These are phyloP conservation scores for Penicillium corylophilum DNA, from an alignment of 2,329 filamentous ascomycete species.

Conservation along the genomic window DNA sequence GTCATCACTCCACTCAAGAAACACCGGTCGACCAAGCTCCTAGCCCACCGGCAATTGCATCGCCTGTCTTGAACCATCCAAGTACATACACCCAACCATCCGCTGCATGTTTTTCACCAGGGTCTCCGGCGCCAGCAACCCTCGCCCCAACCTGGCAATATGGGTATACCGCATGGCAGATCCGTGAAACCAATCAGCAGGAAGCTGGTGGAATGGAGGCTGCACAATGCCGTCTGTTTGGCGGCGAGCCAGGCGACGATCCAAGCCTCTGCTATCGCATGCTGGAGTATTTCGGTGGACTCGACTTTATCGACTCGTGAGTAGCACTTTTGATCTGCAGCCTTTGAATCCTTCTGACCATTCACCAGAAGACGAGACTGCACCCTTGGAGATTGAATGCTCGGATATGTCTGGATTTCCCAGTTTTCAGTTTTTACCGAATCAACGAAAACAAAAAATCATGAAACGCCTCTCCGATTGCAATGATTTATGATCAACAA, in stretches of 20 bases:
- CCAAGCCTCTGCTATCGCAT: slow-evolving; percentile 48
- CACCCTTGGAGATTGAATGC: slow-evolving; percentile 30
- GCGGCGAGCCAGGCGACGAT: slow-evolving; percentile 46
- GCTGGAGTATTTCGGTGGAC: slow-evolving; percentile 50
- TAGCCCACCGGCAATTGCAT: slow-evolving; percentile 5
- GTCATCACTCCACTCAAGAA: slow-evolving; percentile 24
- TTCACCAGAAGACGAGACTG: slow-evolving; percentile 16
- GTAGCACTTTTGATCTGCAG: slow-evolving; percentile 13
- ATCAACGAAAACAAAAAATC: slow-evolving; percentile 15
- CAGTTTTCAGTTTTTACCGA: slow-evolving; percentile 6
- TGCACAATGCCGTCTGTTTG: slow-evolving; percentile 47
- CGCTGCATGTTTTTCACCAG: slow-evolving; percentile 24
- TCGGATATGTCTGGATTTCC: neutral
- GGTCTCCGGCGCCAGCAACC: slow-evolving; percentile 25
- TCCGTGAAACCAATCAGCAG: slow-evolving; percentile 31
- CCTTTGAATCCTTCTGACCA: slow-evolving; percentile 15
- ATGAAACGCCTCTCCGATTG: slow-evolving; percentile 15
- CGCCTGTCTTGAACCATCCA: slow-evolving; percentile 9
- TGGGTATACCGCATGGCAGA: slow-evolving; percentile 42
- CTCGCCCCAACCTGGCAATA: slow-evolving; percentile 45
- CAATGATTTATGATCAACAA: slow-evolving; percentile 20
- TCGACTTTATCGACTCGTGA: slow-evolving; percentile 50
- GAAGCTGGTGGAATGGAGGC: slow-evolving; percentile 35
- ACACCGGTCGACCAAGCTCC: slow-evolving; percentile 4
- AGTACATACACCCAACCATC: slow-evolving; percentile 16